A percentile compares a stretch with the other conserved stretches of the same genome.
Evolutionary conservation across 2,329 filamentous ascomycete species (phyloP).

Genomic region (Trichothecium roseum): DNA sequence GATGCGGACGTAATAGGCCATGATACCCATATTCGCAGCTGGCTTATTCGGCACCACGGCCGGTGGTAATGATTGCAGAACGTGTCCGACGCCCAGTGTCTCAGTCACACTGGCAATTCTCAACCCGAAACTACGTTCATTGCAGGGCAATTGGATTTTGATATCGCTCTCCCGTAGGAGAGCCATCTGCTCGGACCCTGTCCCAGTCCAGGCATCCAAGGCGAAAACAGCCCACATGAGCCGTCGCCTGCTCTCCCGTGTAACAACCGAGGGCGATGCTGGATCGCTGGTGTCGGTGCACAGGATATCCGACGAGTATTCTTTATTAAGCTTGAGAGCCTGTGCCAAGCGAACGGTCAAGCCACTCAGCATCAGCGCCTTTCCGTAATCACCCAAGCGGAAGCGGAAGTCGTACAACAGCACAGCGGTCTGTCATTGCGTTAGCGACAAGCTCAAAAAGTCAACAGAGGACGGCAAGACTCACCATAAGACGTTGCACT

Average conservation of each 20-base stretch:
- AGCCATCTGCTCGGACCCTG: conserved; percentile 26
- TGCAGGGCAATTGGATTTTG: conserved; percentile 28
- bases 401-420: conserved; percentile 29
- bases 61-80: conserved; percentile 26
- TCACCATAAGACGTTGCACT: conserved; percentile 26
- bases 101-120: conserved; percentile 28
- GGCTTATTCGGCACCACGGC: conserved; percentile 26
- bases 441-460: conserved; percentile 1
- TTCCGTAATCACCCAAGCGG: conserved; percentile 25
- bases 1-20: conserved; percentile 31
- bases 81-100: conserved; percentile 27
- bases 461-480: not conserved
- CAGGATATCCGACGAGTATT: conserved; percentile 25
- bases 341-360: conserved; percentile 29
- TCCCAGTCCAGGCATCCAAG: conserved; percentile 28
- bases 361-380: conserved; percentile 30
- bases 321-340: conserved; percentile 27
- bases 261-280: conserved; percentile 20
- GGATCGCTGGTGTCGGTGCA: conserved; percentile 19
- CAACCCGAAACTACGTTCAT: conserved; percentile 30
- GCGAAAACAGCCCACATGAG: conserved; percentile 27
- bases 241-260: conserved; percentile 25
- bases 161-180: conserved; percentile 28
- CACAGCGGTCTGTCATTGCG: conserved; percentile 5
- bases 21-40: conserved; percentile 31